Evolutionary conservation across 2,329 filamentous ascomycete genomes (phyloP), one percentile per base, ranked within the genome.

Genomic region (Sarocladium strictum): DNA sequence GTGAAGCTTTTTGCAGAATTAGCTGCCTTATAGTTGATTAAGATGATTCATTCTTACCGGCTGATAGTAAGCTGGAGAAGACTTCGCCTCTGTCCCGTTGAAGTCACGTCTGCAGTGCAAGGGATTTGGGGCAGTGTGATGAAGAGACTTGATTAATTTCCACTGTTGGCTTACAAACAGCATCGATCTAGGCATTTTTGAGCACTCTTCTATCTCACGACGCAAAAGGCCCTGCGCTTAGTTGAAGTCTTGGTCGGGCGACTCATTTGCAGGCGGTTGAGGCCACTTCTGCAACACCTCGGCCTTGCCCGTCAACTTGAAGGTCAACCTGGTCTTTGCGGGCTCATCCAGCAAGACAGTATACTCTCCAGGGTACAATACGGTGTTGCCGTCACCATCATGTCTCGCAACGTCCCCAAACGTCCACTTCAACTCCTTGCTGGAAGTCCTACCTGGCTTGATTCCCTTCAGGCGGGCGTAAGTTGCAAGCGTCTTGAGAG

Each of bases 281-380:
- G 63, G 64, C 60, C 64, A 67, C 29, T 60, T 58, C 49, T 72
- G 78, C 53, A 81, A 57, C 15, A 74, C 65, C 1, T 61, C 65
- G 21, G 69, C 62, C 1, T 71, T 63, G 0, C 78, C 79, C 0
- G 69, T 76, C 56, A 81, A 64, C 2, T 67, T 72, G 57, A 82
- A 78, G 21, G 71, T 71, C 41, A 72, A 59, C 33, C 58, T 65
- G 0, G 70, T 67, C 49, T 71, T 60, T 2, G 70, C 68, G 51
- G 73, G 70, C 54, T 70, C 64, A 61, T 81, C 78, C 9, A 81
- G 53, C 50, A 70, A 59, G 11, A 81, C 45, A 7, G 63, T 69
- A 58, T 83, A 84, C 17, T 69, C 69, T 0, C 78, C 80, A 0
- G 79, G 79, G 62, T 79, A 82, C 10, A 83, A 61, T 14, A 80